Evolutionary conservation across 2,329 filamentous ascomycete genomes (phyloP).

Genomic region (Xylaria sp.): DNA sequence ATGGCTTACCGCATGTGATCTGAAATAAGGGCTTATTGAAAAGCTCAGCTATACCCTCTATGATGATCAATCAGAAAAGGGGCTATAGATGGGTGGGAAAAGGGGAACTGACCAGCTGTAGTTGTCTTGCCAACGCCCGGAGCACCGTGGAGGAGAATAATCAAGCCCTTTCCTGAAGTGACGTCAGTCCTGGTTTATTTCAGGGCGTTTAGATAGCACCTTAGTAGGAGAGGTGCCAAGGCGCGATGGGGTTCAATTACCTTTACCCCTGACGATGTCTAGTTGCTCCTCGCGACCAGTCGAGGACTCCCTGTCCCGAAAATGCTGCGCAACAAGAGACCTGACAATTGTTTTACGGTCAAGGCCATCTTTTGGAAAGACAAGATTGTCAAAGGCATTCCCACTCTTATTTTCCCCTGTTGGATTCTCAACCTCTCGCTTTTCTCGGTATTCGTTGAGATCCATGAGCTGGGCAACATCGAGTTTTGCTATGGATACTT

Average conservation of each 20-base stretch:
- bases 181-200: not conserved
- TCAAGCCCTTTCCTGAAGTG: constrained; percentile 19
- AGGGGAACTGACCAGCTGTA: constrained; percentile 34
- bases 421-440: too few species aligned
- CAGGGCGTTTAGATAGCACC: too few species aligned
- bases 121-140: constrained; percentile 41
- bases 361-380: constrained; percentile 36
- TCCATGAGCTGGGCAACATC: constrained; percentile 9
- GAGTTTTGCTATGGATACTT: not conserved
- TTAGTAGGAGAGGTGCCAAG: too few species aligned
- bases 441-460: too few species aligned
- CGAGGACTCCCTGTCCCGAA: constrained; percentile 44
- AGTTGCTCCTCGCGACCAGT: constrained; percentile 36
- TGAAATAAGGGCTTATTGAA: constrained; percentile 38
- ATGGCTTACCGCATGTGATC: constrained; percentile 42
- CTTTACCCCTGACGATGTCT: constrained; percentile 51
- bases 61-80: too few species aligned
- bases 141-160: constrained; percentile 39
- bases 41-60: constrained; percentile 39
- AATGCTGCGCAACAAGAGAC: constrained; percentile 50
- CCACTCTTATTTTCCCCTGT: not conserved
- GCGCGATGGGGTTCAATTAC: constrained; percentile 36
- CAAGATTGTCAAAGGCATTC: constrained; percentile 47
- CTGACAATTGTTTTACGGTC: constrained; percentile 47
- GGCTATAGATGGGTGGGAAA: too few species aligned